Evolutionary conservation across 176 grass and related monocot species (phyloP), one percentile per base, ranked within the genome.

Genomic region (Ensete glaucum): DNA sequence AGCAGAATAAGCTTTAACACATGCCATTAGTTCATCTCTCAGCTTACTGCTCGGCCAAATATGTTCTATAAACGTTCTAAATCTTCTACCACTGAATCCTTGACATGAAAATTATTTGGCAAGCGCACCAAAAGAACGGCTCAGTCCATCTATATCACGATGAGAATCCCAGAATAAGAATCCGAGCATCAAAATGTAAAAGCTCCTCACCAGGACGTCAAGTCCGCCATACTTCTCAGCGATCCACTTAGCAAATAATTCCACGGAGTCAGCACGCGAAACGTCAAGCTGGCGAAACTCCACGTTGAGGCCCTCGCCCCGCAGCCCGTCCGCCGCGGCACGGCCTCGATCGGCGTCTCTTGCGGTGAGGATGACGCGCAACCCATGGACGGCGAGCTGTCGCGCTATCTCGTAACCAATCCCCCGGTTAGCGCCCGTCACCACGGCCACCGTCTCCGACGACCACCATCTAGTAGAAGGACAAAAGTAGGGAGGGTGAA

Each of bases 351-450:
- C 59, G 58, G 84, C 55, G 62, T 89, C 86, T 17, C 88, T 86
- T 55, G 88, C 83, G 75, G 86, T 75, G 76, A 99, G 86, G 34
- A 99, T 76, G 69, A 99, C 90, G 77, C 89, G 81, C 49, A 98
- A 72, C 12, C 88, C 84, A 50, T 98, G 82, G 49, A 13, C 24
- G 29, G 90, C 86, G 69, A 93, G 86, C 82, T 91, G 86, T 27
- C 73, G 86, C 11, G 86, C 86, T 52, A 83, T 85, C 83, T 91
- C 95, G 79, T 83, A 99, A 22, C 90, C 95, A 62, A 94, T 91
- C 52, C 90, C 95, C 17, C 86, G 81, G 76, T 87, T 99, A 13
- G 88, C 90, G 55, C 90, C 90, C 17, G 95, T 94, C 8, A 99
- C 90, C 63, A 91, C 84, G 52, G 88, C 88, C 53, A 89, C 84